phyloP scores from a whole-genome alignment of 768 basidiomycete species.

The Suillus discolor region DNA sequence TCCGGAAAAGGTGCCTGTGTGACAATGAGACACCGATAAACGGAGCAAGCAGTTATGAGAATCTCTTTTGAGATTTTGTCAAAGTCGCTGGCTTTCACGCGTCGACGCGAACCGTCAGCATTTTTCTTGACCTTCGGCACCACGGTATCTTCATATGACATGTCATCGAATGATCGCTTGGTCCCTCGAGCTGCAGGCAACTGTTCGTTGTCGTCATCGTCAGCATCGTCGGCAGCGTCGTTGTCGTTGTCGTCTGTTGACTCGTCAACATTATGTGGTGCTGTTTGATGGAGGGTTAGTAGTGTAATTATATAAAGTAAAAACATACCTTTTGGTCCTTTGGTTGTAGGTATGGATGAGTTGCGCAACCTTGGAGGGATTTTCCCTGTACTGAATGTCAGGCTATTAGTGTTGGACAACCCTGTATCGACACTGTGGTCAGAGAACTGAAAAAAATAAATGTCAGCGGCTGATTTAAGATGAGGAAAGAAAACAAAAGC shows the following conservation, averaged over 20 bases:
- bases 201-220: not conserved
- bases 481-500: no score
- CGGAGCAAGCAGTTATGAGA: conserved; percentile 18
- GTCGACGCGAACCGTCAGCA: not conserved
- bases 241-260: not conserved
- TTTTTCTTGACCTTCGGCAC: not conserved
- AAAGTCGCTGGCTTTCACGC: conserved; percentile 19
- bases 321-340: not conserved
- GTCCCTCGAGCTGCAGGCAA: not conserved
- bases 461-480: not conserved
- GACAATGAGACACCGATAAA: conserved; percentile 22
- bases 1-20: no score
- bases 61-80: conserved; percentile 20
- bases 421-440: not conserved
- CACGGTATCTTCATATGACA: not conserved
- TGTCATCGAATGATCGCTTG: not conserved
- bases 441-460: not conserved
- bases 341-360: not conserved
- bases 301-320: not conserved
- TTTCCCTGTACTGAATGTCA: not conserved
- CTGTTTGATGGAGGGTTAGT: not conserved
- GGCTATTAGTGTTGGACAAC: not conserved
- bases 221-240: not conserved
- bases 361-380: not conserved
- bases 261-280: not conserved